Percentiles rank a stretch among this genome's conserved stretches.
Evolutionary conservation across 2,329 filamentous ascomycete species (phyloP).

Genomic region (Penicillium freii): DNA sequence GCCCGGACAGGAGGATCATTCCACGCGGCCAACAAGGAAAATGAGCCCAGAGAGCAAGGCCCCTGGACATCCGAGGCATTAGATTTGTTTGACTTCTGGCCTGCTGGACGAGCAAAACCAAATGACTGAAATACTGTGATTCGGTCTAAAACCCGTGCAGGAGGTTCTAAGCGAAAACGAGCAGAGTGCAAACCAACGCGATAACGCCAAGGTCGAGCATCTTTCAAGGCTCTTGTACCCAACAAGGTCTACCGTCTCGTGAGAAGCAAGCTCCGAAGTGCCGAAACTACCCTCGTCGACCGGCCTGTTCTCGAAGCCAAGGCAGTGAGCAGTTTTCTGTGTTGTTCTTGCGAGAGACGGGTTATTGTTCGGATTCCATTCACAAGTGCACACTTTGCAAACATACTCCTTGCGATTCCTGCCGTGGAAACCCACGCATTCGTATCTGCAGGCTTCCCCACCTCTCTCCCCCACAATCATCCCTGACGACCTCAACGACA

Average conservation of each 20-base stretch:
- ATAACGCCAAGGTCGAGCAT: background rate
- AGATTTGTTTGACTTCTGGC: slow-evolving; percentile 47
- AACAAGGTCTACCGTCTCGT: slow-evolving; percentile 14
- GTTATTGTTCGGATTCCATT: slow-evolving; percentile 40
- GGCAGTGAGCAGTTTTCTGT: slow-evolving; percentile 38
- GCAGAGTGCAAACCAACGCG: background rate
- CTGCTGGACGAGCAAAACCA: slow-evolving; percentile 39
- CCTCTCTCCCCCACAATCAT: slow-evolving; percentile 28
- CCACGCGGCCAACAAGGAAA: slow-evolving; percentile 15
- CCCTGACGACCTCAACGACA: background rate
- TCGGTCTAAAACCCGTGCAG: slow-evolving; percentile 49
- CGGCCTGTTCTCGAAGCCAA: slow-evolving; percentile 17
- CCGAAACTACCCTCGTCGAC: slow-evolving; percentile 2
- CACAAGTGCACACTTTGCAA: slow-evolving; percentile 52
- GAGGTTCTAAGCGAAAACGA: slow-evolving; percentile 25
- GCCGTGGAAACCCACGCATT: slow-evolving; percentile 55
- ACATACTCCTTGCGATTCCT: slow-evolving; percentile 55
- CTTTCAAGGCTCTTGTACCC: background rate
- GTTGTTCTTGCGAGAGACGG: slow-evolving; percentile 58
- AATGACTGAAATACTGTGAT: slow-evolving; percentile 3
- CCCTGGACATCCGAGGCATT: slow-evolving; percentile 45
- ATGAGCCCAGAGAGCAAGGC: slow-evolving; percentile 30
- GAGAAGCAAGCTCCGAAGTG: slow-evolving; percentile 9
- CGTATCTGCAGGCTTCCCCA: slow-evolving; percentile 32
- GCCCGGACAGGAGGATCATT: slow-evolving; percentile 19